Conservation (phyloP, 495 filamentous ascomycete species). For the Penicillium bialowiezense region DNA sequence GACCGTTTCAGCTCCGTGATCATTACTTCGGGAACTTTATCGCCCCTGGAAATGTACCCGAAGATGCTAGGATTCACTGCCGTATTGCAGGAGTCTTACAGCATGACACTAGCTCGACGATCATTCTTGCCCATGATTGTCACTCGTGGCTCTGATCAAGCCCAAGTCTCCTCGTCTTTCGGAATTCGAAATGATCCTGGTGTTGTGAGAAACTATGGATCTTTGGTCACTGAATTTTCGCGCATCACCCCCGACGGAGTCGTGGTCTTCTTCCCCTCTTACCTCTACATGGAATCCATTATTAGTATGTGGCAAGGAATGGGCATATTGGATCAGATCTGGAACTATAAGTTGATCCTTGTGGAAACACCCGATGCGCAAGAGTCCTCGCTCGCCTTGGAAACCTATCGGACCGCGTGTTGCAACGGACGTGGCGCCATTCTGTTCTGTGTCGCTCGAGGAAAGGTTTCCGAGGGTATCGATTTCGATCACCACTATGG, state of each 20-base stretch:
- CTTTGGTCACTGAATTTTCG: conserved; percentile 86
- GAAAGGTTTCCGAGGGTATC: conserved; percentile 96
- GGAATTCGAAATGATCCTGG: conserved; percentile 91
- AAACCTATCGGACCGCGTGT: conserved; percentile 96
- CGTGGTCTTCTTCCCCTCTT: conserved; percentile 98
- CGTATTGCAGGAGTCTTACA: conserved; percentile 93
- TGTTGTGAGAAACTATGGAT: conserved; percentile 94
- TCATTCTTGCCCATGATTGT: conserved; percentile 98
- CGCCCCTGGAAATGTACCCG: conserved; percentile 97
- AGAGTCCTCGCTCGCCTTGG: conserved; percentile 91
- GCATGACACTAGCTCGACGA: conserved; percentile 91
- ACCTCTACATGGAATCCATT: conserved; percentile 98
- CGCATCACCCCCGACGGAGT: conserved; percentile 95
- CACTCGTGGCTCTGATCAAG: conserved; percentile 90
- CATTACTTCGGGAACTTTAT: conserved; percentile 97
- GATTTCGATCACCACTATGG: conserved; percentile 99
- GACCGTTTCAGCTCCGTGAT: conserved; percentile 97
- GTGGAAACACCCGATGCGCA: conserved; percentile 97
- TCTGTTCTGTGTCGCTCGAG: conserved; percentile 89
- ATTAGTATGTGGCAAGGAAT: conserved; percentile 99
- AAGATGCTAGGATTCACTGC: conserved; percentile 94
- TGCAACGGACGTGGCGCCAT: conserved; percentile 94
- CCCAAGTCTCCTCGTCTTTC: conserved; percentile 84
- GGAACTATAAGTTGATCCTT: conserved; percentile 98
- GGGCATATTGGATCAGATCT: conserved; percentile 94